phyloP scores from a whole-genome alignment of 495 filamentous ascomycete genomes.

The Pyrenula aspistea region DNA sequence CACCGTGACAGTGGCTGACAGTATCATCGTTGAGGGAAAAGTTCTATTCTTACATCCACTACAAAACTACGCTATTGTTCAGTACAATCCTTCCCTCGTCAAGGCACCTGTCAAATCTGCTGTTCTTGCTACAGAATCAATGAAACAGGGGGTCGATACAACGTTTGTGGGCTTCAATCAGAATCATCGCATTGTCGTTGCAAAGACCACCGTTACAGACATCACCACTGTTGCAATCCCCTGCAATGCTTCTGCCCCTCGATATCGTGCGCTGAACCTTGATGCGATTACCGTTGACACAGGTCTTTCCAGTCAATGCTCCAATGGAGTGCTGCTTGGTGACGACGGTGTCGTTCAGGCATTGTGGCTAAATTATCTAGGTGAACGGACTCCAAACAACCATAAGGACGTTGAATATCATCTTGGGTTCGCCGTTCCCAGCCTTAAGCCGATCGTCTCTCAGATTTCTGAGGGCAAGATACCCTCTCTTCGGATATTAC shows the following conservation, averaged over 20 bases:
- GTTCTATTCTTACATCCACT: conserved; percentile 96
- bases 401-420: conserved; percentile 95
- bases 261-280: conserved; percentile 90
- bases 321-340: conserved; percentile 83
- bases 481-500: conserved; percentile 78
- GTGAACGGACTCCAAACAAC: conserved; percentile 65
- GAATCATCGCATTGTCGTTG: conserved; percentile 84
- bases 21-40: conserved; percentile 84
- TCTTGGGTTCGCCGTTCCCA: conserved; percentile 81
- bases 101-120: conserved; percentile 87
- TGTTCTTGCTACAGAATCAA: conserved; percentile 62
- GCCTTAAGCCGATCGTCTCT: conserved; percentile 68
- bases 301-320: conserved; percentile 76
- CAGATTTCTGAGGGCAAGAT: conserved; percentile 69
- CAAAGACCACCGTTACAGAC: conserved; percentile 90
- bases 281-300: conserved; percentile 98
- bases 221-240: conserved; percentile 96
- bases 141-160: conserved; percentile 82
- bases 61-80: conserved; percentile 91
- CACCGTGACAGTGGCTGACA: conserved; percentile 87
- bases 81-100: conserved; percentile 88
- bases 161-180: conserved; percentile 97
- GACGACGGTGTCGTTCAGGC: conserved; percentile 89
- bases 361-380: conserved; percentile 91
- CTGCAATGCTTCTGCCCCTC: conserved; percentile 78